Conservation (phyloP, 2,329 filamentous ascomycete species). For the Colletotrichum lini region DNA sequence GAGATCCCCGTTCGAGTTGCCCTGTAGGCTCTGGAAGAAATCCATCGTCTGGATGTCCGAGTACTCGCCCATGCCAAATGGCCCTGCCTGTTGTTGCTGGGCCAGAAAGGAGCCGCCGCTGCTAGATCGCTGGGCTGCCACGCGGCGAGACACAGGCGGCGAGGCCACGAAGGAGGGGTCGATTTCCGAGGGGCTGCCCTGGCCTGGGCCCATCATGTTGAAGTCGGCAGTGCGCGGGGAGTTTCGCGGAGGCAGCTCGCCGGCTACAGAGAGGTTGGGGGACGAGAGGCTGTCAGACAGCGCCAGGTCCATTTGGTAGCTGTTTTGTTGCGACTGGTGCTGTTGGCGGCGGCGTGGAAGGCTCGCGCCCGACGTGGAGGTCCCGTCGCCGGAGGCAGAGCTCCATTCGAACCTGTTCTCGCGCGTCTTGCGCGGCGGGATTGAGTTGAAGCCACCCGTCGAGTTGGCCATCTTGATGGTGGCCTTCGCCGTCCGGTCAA, state of each 20-base stretch:
- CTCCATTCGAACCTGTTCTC: constrained; percentile 49
- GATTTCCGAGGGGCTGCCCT: constrained; percentile 50
- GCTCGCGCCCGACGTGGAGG: constrained; percentile 46
- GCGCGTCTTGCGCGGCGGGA: constrained; percentile 33
- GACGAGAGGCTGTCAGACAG: constrained; percentile 59
- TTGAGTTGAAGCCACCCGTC: constrained; percentile 81
- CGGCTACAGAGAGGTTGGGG: constrained; percentile 55
- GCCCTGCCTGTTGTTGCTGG: constrained; percentile 52
- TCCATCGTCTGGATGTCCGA: constrained; percentile 68
- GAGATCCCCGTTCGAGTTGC: constrained; percentile 45
- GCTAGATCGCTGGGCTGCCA: constrained; percentile 53
- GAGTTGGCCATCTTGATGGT: constrained; percentile 96
- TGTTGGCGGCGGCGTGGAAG: constrained; percentile 43
- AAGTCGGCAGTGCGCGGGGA: constrained; percentile 59
- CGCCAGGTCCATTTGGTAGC: constrained; percentile 52
- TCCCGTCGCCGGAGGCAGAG: constrained; percentile 46
- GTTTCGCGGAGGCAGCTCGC: constrained; percentile 55
- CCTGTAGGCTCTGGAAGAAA: constrained; percentile 64
- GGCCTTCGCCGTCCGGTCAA: constrained; percentile 94
- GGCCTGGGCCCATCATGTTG: constrained; percentile 50
- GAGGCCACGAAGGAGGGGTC: constrained; percentile 64
- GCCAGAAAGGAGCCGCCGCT: constrained; percentile 50
- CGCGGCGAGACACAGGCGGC: constrained; percentile 55
- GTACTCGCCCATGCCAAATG: constrained; percentile 54
- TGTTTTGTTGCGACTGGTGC: constrained; percentile 44